Conservation (phyloP, 768 basidiomycete species). For the Lentinus brumalis region DNA sequence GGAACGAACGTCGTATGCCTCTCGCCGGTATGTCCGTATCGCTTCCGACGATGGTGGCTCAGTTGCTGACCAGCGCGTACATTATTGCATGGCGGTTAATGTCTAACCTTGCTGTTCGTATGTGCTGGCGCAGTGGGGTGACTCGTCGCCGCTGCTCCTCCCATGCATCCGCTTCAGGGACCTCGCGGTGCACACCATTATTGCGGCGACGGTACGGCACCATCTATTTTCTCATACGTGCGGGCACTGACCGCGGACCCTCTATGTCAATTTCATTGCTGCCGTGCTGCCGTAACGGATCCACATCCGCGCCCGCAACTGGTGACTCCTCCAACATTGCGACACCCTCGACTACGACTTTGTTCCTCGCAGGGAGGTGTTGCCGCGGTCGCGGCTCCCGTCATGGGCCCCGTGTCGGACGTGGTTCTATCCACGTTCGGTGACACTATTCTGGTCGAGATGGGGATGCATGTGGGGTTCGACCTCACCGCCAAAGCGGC, state of each 20-base stretch:
- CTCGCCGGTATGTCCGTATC: slow-evolving; percentile 49
- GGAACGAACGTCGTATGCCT: slow-evolving; percentile 62
- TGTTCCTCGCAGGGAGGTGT: slow-evolving; percentile 36
- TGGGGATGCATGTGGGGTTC: slow-evolving; percentile 57
- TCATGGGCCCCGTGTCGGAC: slow-evolving; percentile 59
- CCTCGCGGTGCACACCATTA: slow-evolving; percentile 60
- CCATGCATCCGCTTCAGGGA: slow-evolving; percentile 68
- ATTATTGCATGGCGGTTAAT: neutral
- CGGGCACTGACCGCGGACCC: neutral
- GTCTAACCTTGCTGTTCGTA: neutral
- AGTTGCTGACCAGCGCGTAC: neutral
- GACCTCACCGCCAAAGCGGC: slow-evolving; percentile 50
- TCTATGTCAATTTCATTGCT: neutral
- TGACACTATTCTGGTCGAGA: slow-evolving; percentile 59
- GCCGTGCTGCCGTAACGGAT: slow-evolving; percentile 7
- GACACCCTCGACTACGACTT: neutral
- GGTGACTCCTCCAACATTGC: too few relatives aligned
- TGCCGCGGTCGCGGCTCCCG: slow-evolving; percentile 47
- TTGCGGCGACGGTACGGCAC: slow-evolving; percentile 57
- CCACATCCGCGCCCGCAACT: neutral
- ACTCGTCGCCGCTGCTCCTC: slow-evolving; percentile 61
- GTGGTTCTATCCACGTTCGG: slow-evolving; percentile 52
- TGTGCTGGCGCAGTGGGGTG: slow-evolving; percentile 54
- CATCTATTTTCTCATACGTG: neutral
- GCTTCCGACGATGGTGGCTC: slow-evolving; percentile 4